Percentiles rank a stretch among this genome's conserved stretches.
These are phyloP conservation scores for Striga asiatica DNA, from an alignment of 257 asterid genomes.

Conservation along the genomic window DNA sequence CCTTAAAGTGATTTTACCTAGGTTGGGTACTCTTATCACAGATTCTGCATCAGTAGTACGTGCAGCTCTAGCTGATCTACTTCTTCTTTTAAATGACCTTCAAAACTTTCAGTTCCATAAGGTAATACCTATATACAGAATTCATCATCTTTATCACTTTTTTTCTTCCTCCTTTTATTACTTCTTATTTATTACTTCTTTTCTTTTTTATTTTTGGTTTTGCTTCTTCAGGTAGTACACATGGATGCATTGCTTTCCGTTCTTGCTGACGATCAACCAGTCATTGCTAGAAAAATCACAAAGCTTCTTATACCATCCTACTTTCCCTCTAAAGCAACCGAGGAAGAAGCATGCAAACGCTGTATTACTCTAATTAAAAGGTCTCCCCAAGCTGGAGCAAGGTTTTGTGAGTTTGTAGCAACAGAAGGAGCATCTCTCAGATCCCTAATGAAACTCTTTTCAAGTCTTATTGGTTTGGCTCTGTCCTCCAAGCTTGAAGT, in stretches of 20 bases:
- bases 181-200: not conserved
- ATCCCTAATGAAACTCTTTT: conserved; percentile 55
- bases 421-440: conserved; percentile 62
- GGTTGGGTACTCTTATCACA: conserved; percentile 58
- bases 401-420: conserved; percentile 79
- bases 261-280: conserved; percentile 74
- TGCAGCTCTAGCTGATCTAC: conserved; percentile 69
- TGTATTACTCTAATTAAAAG: conserved; percentile 69
- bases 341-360: conserved; percentile 87
- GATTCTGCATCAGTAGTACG: conserved; percentile 65
- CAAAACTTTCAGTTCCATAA: conserved; percentile 76
- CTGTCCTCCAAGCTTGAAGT: conserved; percentile 42
- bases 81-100: conserved; percentile 55
- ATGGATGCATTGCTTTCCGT: conserved; percentile 50
- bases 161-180: not conserved
- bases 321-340: conserved; percentile 59
- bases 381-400: conserved; percentile 82
- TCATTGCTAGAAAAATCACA: conserved; percentile 71
- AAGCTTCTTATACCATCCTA: conserved; percentile 88
- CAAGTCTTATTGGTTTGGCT: conserved; percentile 37
- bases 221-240: conserved; percentile 56
- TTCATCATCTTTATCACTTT: not conserved
- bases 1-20: conserved; percentile 90
- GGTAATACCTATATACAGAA: conserved; percentile 34
- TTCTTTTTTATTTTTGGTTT: not conserved